A percentile compares a stretch with the other conserved stretches of the same genome.
These are phyloP conservation scores for Mycena olivaceomarginata DNA, from an alignment of 768 basidiomycete genomes.

Conservation along the genomic window DNA sequence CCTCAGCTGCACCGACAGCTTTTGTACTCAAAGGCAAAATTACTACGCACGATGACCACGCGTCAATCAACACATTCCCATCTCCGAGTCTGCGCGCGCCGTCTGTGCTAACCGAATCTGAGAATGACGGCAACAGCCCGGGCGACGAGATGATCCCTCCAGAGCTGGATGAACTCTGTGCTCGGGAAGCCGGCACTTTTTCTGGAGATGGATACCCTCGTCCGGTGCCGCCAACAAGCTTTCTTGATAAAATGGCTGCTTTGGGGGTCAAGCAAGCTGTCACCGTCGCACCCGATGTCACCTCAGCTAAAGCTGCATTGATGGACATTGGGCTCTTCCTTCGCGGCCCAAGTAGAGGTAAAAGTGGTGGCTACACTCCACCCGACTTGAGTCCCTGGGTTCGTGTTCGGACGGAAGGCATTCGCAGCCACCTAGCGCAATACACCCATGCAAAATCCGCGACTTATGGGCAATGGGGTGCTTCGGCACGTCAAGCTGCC, in stretches of 20 bases:
- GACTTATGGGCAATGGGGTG: neutral
- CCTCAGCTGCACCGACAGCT: no score
- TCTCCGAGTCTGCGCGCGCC: no score
- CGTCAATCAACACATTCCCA: no score
- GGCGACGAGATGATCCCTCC: constrained; percentile 9
- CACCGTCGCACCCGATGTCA: constrained; percentile 7
- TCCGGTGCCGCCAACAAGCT: neutral
- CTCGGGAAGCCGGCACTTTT: constrained; percentile 3
- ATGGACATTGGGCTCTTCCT: neutral
- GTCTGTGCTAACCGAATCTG: no score
- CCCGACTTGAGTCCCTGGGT: neutral
- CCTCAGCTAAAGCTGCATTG: neutral
- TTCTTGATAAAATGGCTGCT: constrained; percentile 12
- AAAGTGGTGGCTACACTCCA: neutral
- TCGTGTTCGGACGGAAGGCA: neutral
- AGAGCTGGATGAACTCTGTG: constrained; percentile 23
- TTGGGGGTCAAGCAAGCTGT: neutral
- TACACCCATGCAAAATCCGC: neutral
- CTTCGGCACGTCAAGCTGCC: neutral
- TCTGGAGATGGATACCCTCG: constrained; percentile 28
- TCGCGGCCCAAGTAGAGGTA: neutral
- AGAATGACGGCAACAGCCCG: neutral
- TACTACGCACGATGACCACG: no score
- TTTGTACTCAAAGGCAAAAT: no score
- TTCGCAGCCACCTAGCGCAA: neutral